Evolutionary conservation across 2,329 filamentous ascomycete species (phyloP).

Genomic region (Calonectria pseudoreteaudii): DNA sequence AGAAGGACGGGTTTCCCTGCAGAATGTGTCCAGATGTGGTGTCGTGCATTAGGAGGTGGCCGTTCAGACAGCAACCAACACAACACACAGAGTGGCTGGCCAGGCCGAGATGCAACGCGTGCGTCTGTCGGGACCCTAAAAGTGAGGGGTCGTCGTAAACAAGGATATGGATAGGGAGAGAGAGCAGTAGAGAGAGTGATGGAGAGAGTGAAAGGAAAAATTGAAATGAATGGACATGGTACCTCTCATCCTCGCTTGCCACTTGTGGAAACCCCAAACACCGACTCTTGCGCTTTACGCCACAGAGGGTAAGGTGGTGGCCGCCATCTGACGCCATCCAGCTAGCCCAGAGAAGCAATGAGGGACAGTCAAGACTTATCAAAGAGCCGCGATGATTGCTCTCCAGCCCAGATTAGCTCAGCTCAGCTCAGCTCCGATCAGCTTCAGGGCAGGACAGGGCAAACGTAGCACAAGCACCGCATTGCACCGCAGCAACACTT

Average conservation of each 20-base stretch:
- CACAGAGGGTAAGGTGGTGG: constrained; percentile 22
- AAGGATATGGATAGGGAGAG: neutral
- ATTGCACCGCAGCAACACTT: neutral
- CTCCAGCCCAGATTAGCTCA: neutral
- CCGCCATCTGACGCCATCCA: constrained; percentile 15
- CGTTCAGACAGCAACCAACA: neutral
- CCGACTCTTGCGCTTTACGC: constrained; percentile 26
- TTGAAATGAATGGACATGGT: neutral
- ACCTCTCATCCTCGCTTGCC: constrained; percentile 21
- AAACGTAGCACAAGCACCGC: neutral
- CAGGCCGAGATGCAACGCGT: neutral
- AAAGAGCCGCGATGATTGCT: neutral
- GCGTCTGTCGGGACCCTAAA: neutral
- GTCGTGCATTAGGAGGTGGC: constrained; percentile 13
- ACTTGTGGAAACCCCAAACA: constrained; percentile 20
- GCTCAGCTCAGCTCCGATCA: neutral
- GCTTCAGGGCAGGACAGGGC: neutral
- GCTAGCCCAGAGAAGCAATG: constrained; percentile 23
- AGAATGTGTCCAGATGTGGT: constrained; percentile 2
- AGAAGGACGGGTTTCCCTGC: constrained; percentile 1
- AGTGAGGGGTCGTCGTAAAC: neutral
- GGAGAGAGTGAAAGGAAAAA: too few species aligned
- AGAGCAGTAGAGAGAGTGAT: neutral
- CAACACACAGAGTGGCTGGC: neutral
- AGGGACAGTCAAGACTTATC: neutral